Percentiles rank a stretch among this genome's conserved stretches.
Evolutionary conservation across 2,329 filamentous ascomycete genomes (phyloP).

Genomic region (Trichophyton rubrum): DNA sequence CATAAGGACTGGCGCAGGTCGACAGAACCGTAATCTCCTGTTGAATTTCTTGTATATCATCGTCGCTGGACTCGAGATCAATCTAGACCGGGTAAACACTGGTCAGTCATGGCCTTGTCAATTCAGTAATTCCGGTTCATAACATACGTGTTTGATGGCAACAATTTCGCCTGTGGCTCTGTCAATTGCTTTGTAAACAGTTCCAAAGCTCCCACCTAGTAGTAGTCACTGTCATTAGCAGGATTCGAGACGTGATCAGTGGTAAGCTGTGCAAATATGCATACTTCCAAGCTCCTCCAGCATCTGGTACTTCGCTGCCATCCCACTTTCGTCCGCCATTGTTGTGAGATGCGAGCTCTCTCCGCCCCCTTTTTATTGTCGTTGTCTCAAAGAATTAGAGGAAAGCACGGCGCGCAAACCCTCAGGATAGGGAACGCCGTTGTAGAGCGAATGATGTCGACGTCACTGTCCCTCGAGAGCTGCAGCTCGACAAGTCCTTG

Average conservation of each 20-base stretch:
- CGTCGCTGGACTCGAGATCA: constrained; percentile 95
- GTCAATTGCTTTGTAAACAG: constrained; percentile 94
- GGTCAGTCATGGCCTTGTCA: neutral
- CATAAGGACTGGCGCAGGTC: constrained; percentile 84
- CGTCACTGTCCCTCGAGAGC: neutral
- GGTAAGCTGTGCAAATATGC: constrained; percentile 26
- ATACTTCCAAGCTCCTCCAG: constrained; percentile 90
- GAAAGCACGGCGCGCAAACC: neutral
- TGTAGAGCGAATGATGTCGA: neutral
- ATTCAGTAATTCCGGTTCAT: neutral
- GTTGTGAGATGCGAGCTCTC: constrained; percentile 11
- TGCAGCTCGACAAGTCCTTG: neutral
- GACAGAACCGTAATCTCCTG: constrained; percentile 92
- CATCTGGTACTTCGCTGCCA: constrained; percentile 83
- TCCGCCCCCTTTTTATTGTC: neutral
- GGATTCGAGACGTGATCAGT: neutral
- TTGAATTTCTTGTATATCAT: constrained; percentile 96
- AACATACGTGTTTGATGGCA: constrained; percentile 83
- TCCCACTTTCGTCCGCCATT: constrained; percentile 37
- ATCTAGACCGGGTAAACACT: constrained; percentile 47
- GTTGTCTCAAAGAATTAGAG: constrained; percentile 1
- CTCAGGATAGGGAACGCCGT: neutral
- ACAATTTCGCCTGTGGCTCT: constrained; percentile 82
- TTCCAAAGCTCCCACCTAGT: constrained; percentile 82
- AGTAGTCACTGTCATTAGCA: neutral